Base-by-base conservation (phyloP, 768 basidiomycete genomes). In the Psilocybe tampanensis region DNA sequence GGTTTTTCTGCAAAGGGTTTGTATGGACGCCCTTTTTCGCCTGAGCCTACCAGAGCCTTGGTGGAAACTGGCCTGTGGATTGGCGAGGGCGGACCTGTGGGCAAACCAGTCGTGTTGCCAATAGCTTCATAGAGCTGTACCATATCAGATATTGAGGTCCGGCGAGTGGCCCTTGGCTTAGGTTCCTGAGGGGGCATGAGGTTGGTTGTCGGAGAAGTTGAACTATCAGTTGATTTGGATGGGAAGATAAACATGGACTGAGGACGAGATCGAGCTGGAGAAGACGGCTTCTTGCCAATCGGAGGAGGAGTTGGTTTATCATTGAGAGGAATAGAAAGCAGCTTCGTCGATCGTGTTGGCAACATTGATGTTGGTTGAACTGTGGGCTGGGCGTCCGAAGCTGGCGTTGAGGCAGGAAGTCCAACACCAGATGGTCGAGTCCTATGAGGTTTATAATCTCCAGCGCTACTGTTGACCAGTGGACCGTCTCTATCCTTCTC, bases 141-240 rank as follows among this genome's bases (percentile, higher is more conserved):
- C 84, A 94, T 92, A 66, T 94, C 85, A 39, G 91, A 86, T 63
- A 94, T 94, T 0, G 92, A 94, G 3, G 86, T 88, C 51, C 91
- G 80, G 18, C 92, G 82, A 8, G 68, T 62, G 2, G 71, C 69
- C 29, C 79, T 79, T 33, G 77, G 71, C 42, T 70, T 78, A 3
- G 73, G 55, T 47, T 81, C 79, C 45, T 75, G 77, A 2, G 86
- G 80, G 18, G 84, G 80, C 42, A 74, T 66, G 9, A 87, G 69
- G 13, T 70, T 70, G 43, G 74, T 67, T 48, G 70, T 73, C 32
- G 72, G 68, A 24, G 63, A 62, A 43, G 74, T 66, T 13, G 72
- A 56, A 42, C 69, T 74, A 34, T 82, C 81, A 8, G 73, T 68
- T 15, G 81, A 76, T 61, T 77, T 81, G 6, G 80, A 77, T 3